These are phyloP conservation scores for Taphrina confusa DNA, from an alignment of 1,139 yeast species.

Conservation along the genomic window DNA sequence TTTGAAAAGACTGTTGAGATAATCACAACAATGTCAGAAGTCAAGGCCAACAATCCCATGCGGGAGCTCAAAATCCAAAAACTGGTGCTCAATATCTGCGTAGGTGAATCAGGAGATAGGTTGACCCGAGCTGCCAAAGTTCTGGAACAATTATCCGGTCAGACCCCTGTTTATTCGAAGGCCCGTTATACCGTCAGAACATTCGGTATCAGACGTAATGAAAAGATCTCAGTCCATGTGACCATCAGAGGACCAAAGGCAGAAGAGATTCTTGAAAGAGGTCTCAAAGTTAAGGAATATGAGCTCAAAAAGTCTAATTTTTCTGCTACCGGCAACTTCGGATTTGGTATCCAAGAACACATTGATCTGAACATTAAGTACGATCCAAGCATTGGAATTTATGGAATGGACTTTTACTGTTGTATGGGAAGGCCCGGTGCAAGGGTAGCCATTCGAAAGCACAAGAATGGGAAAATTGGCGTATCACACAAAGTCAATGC, in stretches of 20 bases:
- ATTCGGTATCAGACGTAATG: constrained; percentile 99
- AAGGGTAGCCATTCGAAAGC: constrained; percentile 99
- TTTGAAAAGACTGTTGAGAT: too few species aligned
- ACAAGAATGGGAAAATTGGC: constrained; percentile 87
- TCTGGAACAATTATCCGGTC: constrained; percentile 99
- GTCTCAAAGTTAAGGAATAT: constrained; percentile 99
- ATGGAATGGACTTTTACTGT: constrained; percentile 99
- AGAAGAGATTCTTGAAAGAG: constrained; percentile 99
- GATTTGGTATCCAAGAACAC: constrained; percentile 99
- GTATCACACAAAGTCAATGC: constrained; percentile 87
- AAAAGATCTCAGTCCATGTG: constrained; percentile 98
- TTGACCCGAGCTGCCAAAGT: constrained; percentile 99
- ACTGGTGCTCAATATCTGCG: constrained; percentile 99
- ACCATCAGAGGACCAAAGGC: constrained; percentile 99
- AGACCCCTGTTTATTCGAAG: constrained; percentile 98
- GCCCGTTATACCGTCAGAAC: constrained; percentile 99
- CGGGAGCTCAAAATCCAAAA: constrained; percentile 99
- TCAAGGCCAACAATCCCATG: constrained; percentile 70
- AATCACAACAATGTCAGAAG: constrained; percentile 34
- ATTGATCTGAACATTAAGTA: constrained; percentile 99
- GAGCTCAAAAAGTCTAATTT: constrained; percentile 92
- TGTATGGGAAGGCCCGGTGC: constrained; percentile 99
- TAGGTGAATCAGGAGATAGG: constrained; percentile 99
- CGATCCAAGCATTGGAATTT: constrained; percentile 99
- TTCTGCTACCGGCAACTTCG: constrained; percentile 99